A percentile compares a stretch with the other conserved stretches of the same genome.
Conservation (phyloP, 1,284 basidiomycete species). For the Termitomyces sp. region DNA sequence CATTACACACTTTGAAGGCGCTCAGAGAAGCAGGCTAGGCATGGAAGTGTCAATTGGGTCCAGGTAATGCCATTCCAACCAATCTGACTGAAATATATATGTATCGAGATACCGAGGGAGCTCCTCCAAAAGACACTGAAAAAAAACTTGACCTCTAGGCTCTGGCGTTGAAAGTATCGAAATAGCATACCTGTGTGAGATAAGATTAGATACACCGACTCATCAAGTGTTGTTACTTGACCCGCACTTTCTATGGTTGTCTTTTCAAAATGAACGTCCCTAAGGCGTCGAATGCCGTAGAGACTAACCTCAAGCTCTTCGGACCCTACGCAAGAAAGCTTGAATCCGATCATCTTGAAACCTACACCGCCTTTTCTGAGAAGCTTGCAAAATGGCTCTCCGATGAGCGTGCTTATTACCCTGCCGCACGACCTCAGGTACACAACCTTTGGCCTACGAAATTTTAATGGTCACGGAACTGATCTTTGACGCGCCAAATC, state of each 20-base stretch:
- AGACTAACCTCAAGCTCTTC: constrained; percentile 31
- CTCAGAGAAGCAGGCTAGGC: background rate
- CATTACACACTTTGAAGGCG: background rate
- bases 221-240: background rate
- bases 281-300: constrained; percentile 15
- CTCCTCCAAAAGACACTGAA: background rate
- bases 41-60: background rate
- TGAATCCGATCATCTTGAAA: constrained; percentile 17
- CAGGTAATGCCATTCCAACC: no score
- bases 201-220: constrained; percentile 10
- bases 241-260: constrained; percentile 7
- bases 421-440: constrained; percentile 35
- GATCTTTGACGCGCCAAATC: background rate
- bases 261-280: constrained; percentile 8
- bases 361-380: constrained; percentile 22
- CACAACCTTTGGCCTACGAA: constrained; percentile 2
- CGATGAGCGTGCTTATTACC: constrained; percentile 37
- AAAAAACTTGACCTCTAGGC: background rate
- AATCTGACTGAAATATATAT: no score
- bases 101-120: background rate
- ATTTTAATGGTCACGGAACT: background rate
- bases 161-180: background rate
- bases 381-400: constrained; percentile 34
- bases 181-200: background rate
- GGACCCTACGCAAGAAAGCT: constrained; percentile 28